These are phyloP conservation scores for Pythium aristosporum DNA, from an alignment of 352 stramenopile genomes.

Conservation along the genomic window DNA sequence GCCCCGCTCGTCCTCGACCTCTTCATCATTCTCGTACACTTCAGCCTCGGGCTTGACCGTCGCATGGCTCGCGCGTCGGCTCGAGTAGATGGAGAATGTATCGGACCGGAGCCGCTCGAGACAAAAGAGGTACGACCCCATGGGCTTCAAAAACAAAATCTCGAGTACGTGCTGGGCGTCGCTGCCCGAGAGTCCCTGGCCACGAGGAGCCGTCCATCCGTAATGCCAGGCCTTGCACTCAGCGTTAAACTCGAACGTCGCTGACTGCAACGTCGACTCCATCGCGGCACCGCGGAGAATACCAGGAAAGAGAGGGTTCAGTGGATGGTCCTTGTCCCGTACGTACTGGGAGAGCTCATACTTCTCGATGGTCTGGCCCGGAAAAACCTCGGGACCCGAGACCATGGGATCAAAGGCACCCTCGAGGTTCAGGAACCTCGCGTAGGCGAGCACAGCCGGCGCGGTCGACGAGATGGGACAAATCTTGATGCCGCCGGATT, in stretches of 20 bases:
- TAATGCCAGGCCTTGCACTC: conserved; percentile 91
- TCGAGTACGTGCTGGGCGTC: conserved; percentile 79
- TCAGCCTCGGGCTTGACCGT: conserved; percentile 53
- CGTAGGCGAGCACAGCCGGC: conserved; percentile 63
- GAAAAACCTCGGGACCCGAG: conserved; percentile 70
- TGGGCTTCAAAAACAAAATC: conserved; percentile 82
- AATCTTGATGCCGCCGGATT: conserved; percentile 80
- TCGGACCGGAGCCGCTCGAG: conserved; percentile 77
- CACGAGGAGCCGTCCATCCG: conserved; percentile 76
- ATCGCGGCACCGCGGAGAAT: conserved; percentile 75
- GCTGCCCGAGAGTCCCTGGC: conserved; percentile 70
- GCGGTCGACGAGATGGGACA: conserved; percentile 70
- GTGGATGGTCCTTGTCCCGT: conserved; percentile 69
- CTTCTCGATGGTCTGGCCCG: conserved; percentile 77
- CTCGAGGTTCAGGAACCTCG: conserved; percentile 73
- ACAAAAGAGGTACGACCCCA: conserved; percentile 81
- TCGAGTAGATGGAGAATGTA: conserved; percentile 79
- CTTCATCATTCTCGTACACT: conserved; percentile 45
- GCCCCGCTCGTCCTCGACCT: conserved; percentile 42
- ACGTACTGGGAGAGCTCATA: conserved; percentile 60
- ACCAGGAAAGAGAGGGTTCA: conserved; percentile 76
- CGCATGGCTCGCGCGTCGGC: conserved; percentile 63
- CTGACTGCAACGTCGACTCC: conserved; percentile 75
- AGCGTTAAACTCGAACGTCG: conserved; percentile 88
- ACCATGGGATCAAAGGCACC: conserved; percentile 66